These are phyloP conservation scores for Penicillium samsonianum DNA, from an alignment of 495 filamentous ascomycete genomes.

Conservation along the genomic window DNA sequence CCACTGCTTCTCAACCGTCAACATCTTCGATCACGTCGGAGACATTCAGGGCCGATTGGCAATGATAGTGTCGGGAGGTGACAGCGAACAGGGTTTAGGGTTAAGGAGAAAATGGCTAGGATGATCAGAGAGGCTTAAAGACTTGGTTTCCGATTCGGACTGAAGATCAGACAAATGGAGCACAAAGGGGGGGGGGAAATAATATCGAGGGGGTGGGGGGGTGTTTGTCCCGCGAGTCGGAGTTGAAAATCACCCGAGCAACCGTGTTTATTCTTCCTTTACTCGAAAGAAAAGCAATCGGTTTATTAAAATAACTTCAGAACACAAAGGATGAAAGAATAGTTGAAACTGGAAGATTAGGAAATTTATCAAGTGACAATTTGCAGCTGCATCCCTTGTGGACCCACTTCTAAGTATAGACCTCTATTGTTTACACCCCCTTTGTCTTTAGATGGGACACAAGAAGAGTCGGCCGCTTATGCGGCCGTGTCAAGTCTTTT, in stretches of 20 bases:
- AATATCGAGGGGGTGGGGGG: slow-evolving; percentile 16
- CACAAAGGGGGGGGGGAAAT: slow-evolving; percentile 6
- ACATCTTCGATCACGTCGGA: slow-evolving; percentile 49
- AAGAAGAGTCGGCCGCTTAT: too few species aligned
- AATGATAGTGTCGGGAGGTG: slow-evolving; percentile 19
- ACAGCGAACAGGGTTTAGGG: slow-evolving; percentile 10
- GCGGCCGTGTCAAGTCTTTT: too few species aligned
- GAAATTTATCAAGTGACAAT: slow-evolving; percentile 3
- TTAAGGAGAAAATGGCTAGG: slow-evolving; percentile 1
- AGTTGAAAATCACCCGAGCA: slow-evolving; percentile 28
- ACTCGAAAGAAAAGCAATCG: background rate
- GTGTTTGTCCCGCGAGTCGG: slow-evolving; percentile 16
- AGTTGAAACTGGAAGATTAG: background rate
- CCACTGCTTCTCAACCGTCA: slow-evolving; percentile 82
- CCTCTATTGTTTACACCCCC: background rate
- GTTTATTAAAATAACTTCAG: background rate
- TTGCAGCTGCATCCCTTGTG: slow-evolving; percentile 14
- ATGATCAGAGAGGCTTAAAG: slow-evolving; percentile 10
- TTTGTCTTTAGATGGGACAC: background rate
- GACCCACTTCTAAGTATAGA: slow-evolving; percentile 14
- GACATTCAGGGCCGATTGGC: slow-evolving; percentile 45
- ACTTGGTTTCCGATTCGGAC: slow-evolving; percentile 15
- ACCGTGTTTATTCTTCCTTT: slow-evolving; percentile 9
- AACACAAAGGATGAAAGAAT: background rate
- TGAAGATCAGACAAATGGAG: slow-evolving; percentile 10